Evolutionary conservation across 1,284 basidiomycete species (phyloP), one percentile per base, ranked within the genome.

Genomic region (Porogramme epimiltina): DNA sequence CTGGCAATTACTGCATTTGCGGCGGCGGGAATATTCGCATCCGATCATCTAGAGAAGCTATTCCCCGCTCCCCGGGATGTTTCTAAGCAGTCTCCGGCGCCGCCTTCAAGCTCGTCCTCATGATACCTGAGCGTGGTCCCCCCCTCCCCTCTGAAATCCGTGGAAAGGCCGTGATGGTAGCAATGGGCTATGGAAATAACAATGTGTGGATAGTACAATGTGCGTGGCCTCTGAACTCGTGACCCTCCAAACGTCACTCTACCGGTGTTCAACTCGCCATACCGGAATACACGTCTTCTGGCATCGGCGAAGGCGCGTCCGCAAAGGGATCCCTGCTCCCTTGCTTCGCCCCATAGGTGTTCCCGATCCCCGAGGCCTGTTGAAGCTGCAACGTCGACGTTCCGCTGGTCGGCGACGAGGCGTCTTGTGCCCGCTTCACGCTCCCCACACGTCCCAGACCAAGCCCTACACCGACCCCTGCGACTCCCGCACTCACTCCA

Each of bases 1-100:
- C 68, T 85, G 45, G 79, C 71, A 2, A 62, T 82, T 34, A 85
- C 81, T 48, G 70, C 73, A 1, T 64, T 85, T 36, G 84, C 80
- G 9, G 66, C 69, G 6, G 69, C 68, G 13, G 85, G 86, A 9
- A 64, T 87, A 11, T 66, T 74, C 49, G 59, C 79, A 34, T 85
- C 85, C 42, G 76, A 86, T 65, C 72, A 75, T 46, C 69, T 87
- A 15, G 84, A 87, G 62, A 70, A 73, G 48, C 66, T 63, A 3
- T 58, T 76, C 2, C 72, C 78, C 16, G 42, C 65, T n/a, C 47
- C 48, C 3, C 37, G 51, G 16, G 49, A 56, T 15, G 38, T 38
- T 16, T 22, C 31, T 2, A 23, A 26, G 26, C 20, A 41, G 25
- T 25, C 49, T 4, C 10, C 49, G 4, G 9, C 36, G 28, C 24